A percentile compares a stretch with the other conserved stretches of the same genome.
phyloP scores from a whole-genome alignment of 2,329 filamentous ascomycete species.

The Dryadomyces quercivorus region DNA sequence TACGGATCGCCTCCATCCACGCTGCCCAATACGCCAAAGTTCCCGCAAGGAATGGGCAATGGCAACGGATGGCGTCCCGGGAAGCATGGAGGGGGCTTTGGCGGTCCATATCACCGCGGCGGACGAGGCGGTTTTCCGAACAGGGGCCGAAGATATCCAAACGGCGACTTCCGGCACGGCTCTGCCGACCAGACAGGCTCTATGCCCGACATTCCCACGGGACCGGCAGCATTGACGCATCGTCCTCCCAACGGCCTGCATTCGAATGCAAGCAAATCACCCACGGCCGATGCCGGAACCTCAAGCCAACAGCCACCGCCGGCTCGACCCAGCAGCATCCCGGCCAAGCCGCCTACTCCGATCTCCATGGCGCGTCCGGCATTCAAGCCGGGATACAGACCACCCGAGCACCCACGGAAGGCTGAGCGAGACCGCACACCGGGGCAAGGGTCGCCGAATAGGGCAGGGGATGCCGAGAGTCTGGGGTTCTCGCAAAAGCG shows the following conservation, averaged over 20 bases:
- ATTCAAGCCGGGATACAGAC: neutral
- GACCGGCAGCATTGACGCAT: neutral
- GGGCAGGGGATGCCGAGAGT: neutral
- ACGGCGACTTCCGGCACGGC: neutral
- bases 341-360: slow-evolving; percentile 10
- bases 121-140: neutral
- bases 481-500: slow-evolving; percentile 4
- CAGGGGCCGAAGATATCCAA: neutral
- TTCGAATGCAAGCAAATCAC: neutral
- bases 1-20: neutral
- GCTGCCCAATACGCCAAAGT: neutral
- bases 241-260: neutral
- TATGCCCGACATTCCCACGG: neutral
- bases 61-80: neutral
- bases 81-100: slow-evolving; percentile 1
- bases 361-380: slow-evolving; percentile 4
- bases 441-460: neutral
- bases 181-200: too few species aligned
- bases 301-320: neutral
- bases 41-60: neutral
- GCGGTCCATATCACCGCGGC: slow-evolving; percentile 2
- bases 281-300: neutral
- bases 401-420: neutral
- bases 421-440: neutral
- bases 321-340: slow-evolving; percentile 3